Conservation (phyloP, 805 yeast genomes). For the Myxozyma neotropica region DNA sequence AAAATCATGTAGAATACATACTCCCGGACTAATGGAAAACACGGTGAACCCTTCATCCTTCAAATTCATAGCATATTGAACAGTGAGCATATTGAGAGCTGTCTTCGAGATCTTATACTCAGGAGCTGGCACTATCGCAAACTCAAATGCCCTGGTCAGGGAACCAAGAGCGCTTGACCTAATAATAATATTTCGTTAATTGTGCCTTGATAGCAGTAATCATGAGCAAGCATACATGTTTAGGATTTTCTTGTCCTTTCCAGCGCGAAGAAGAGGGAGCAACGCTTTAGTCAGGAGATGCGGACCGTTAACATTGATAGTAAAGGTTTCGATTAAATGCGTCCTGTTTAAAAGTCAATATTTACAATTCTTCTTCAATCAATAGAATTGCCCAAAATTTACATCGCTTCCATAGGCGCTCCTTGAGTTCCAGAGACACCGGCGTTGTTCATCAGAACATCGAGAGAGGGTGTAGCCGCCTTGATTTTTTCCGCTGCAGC, state of each 20-base stretch:
- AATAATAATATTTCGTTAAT: neutral
- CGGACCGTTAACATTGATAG: neutral
- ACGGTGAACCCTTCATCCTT: neutral
- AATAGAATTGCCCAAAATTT: neutral
- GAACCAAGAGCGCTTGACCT: neutral
- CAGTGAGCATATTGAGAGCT: neutral
- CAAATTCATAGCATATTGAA: neutral
- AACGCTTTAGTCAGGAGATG: neutral
- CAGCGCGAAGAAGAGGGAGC: neutral
- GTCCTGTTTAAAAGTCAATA: neutral
- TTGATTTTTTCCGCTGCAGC: neutral
- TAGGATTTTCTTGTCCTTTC: neutral
- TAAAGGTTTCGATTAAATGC: neutral
- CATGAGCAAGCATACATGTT: neutral
- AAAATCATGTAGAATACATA: neutral
- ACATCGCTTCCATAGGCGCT: neutral
- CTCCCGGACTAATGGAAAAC: neutral
- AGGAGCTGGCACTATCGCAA: neutral
- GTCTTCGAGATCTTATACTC: neutral
- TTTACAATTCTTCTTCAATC: neutral
- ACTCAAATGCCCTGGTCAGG: neutral
- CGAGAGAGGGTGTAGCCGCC: neutral
- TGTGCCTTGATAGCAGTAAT: neutral
- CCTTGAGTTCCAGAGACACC: neutral
- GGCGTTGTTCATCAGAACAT: neutral